Evolutionary conservation across 2,329 filamentous ascomycete species (phyloP).

Genomic region (Coniella lustricola): DNA sequence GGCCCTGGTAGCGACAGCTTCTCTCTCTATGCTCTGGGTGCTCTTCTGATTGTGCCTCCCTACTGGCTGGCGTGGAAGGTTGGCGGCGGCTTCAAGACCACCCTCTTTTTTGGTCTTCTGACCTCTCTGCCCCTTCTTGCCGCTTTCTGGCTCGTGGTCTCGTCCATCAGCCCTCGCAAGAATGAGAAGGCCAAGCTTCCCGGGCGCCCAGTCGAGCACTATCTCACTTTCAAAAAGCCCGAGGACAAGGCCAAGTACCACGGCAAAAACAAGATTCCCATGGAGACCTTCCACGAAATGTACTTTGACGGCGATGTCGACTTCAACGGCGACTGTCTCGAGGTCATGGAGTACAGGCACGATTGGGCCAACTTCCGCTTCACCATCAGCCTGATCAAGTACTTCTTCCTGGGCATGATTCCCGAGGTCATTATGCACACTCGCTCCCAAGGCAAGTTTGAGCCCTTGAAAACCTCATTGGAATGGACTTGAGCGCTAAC

Average conservation of each 20-base stretch:
- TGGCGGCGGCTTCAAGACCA: conserved; percentile 79
- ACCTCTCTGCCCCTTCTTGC: conserved; percentile 72
- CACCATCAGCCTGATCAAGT: conserved; percentile 77
- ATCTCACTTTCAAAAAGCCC: conserved; percentile 73
- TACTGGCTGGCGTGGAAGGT: conserved; percentile 77
- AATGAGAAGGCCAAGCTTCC: conserved; percentile 88
- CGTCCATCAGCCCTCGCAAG: conserved; percentile 75
- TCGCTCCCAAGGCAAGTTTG: conserved; percentile 66
- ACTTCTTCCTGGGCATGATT: conserved; percentile 80
- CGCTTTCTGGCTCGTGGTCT: conserved; percentile 74
- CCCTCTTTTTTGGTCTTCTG: conserved; percentile 77
- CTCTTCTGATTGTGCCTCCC: conserved; percentile 63
- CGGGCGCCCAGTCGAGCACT: conserved; percentile 82
- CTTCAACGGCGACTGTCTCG: conserved; percentile 88
- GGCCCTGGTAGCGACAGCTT: conserved; percentile 77
- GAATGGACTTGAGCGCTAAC: background rate
- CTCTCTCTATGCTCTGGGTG: conserved; percentile 72
- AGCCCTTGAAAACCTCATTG: background rate
- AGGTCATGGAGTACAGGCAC: conserved; percentile 87
- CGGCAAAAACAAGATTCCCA: conserved; percentile 73
- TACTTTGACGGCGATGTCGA: conserved; percentile 94
- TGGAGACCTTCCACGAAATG: conserved; percentile 96
- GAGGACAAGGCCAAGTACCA: conserved; percentile 58
- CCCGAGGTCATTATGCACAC: conserved; percentile 91
- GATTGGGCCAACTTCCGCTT: conserved; percentile 97